Percentiles rank a stretch among this genome's conserved stretches.
phyloP scores from a whole-genome alignment of 2,329 filamentous ascomycete species.

The Diaporthe vaccinii region DNA sequence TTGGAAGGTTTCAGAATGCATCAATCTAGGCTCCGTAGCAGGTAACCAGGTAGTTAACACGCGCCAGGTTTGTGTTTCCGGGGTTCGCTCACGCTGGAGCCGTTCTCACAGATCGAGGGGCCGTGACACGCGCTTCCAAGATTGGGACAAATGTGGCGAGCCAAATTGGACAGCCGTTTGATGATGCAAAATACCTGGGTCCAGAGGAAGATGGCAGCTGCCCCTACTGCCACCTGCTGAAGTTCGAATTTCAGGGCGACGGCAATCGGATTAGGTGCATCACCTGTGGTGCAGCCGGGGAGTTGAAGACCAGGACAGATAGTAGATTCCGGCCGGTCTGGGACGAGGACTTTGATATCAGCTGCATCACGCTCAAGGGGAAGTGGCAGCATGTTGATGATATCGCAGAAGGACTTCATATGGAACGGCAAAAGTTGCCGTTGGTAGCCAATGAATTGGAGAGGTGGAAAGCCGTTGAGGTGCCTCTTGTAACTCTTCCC shows the following conservation, averaged over 20 bases:
- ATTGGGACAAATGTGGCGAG: slow-evolving; percentile 1
- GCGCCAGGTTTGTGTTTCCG: neutral
- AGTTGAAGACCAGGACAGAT: neutral
- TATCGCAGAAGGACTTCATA: neutral
- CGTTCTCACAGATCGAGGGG: neutral
- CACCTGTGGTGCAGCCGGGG: neutral
- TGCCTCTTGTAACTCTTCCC: neutral
- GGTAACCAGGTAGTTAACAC: neutral
- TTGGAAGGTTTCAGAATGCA: neutral
- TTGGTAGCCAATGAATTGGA: neutral
- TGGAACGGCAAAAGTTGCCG: neutral
- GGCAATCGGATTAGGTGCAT: neutral
- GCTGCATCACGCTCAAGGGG: slow-evolving; percentile 4
- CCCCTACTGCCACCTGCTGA: neutral
- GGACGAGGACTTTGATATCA: neutral
- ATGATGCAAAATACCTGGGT: neutral
- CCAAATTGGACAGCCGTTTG: neutral
- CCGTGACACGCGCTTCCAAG: neutral
- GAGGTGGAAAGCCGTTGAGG: neutral
- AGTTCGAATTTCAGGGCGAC: slow-evolving; percentile 3
- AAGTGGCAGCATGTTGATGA: slow-evolving; percentile 22
- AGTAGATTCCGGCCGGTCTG: neutral
- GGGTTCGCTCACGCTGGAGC: slow-evolving; percentile 15
- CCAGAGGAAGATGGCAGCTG: slow-evolving; percentile 12
- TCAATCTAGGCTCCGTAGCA: neutral